A percentile compares a stretch with the other conserved stretches of the same genome.
These are phyloP conservation scores for Leccinum disarticulatum DNA, from an alignment of 768 basidiomycete genomes.

Conservation along the genomic window DNA sequence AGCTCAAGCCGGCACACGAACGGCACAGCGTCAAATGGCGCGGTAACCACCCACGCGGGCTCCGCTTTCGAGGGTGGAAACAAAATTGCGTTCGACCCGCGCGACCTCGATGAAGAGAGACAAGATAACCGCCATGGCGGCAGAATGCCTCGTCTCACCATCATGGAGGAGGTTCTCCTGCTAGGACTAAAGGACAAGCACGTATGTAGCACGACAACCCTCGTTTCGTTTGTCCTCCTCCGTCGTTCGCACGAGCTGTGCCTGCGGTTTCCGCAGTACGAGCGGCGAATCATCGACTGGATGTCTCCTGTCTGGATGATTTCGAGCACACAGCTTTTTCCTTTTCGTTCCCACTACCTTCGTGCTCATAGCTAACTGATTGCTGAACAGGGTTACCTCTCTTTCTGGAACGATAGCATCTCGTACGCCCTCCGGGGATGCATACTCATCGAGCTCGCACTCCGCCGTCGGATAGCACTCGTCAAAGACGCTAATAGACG, in stretches of 20 bases:
- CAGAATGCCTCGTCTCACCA: conserved; percentile 80
- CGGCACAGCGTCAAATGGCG: conserved; percentile 30
- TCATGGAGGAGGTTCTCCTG: conserved; percentile 96
- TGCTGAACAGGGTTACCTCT: conserved; percentile 74
- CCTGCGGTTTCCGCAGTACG: conserved; percentile 20
- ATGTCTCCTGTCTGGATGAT: conserved; percentile 5
- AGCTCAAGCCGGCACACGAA: conserved; percentile 30
- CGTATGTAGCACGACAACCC: conserved; percentile 43
- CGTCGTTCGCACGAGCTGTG: conserved; percentile 8
- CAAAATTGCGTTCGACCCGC: conserved; percentile 91
- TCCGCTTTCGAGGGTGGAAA: conserved; percentile 83
- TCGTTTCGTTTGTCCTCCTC: conserved; percentile 4
- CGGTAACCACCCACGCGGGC: conserved; percentile 61
- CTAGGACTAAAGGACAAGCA: conserved; percentile 97
- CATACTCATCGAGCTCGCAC: conserved; percentile 94
- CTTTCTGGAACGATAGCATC: conserved; percentile 99
- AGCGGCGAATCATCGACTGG: conserved; percentile 6
- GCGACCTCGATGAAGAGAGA: conserved; percentile 76
- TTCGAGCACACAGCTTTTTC: conserved; percentile 8
- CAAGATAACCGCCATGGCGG: conserved; percentile 66
- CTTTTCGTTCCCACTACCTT: neutral
- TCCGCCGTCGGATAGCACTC: conserved; percentile 91
- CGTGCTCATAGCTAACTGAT: conserved; percentile 20
- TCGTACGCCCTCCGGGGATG: conserved; percentile 98
- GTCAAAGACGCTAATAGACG: conserved; percentile 78